Percentiles rank a stretch among this genome's conserved stretches.
Evolutionary conservation across 257 asterid genomes (phyloP).

Genomic region (Euphrasia confusa): DNA sequence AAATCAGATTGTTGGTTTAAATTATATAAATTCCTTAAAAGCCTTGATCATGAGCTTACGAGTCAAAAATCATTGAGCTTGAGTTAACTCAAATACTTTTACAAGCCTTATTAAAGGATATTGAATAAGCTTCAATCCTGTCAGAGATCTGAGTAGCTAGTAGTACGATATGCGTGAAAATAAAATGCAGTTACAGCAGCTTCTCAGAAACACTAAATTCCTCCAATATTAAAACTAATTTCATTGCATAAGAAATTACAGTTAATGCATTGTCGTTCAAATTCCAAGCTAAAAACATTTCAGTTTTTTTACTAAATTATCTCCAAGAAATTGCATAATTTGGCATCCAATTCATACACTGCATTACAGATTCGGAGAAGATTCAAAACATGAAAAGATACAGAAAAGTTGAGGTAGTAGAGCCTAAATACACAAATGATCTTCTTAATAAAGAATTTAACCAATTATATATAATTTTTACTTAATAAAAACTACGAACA

Average conservation of each 20-base stretch:
- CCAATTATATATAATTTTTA: not conserved
- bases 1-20: no score
- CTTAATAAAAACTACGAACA: slow-evolving; percentile 14
- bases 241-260: not conserved
- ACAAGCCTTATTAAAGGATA: no score
- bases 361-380: slow-evolving; percentile 10
- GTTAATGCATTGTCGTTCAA: not conserved
- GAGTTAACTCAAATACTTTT: no score
- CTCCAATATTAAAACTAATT: not conserved
- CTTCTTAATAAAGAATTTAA: not conserved
- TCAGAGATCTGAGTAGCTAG: not conserved
- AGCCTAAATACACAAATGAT: not conserved
- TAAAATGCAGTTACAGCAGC: slow-evolving; percentile 6
- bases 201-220: slow-evolving; percentile 2
- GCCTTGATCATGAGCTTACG: no score
- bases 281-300: slow-evolving; percentile 16
- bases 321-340: not conserved
- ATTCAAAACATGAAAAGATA: slow-evolving; percentile 7
- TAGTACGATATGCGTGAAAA: not conserved
- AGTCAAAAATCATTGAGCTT: no score
- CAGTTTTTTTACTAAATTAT: not conserved
- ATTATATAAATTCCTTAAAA: no score
- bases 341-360: slow-evolving; percentile 5
- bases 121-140: no score
- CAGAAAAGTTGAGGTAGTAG: slow-evolving; percentile 7